Conservation (phyloP, 1,139 yeast species). For the Starmera stellimalicola region DNA sequence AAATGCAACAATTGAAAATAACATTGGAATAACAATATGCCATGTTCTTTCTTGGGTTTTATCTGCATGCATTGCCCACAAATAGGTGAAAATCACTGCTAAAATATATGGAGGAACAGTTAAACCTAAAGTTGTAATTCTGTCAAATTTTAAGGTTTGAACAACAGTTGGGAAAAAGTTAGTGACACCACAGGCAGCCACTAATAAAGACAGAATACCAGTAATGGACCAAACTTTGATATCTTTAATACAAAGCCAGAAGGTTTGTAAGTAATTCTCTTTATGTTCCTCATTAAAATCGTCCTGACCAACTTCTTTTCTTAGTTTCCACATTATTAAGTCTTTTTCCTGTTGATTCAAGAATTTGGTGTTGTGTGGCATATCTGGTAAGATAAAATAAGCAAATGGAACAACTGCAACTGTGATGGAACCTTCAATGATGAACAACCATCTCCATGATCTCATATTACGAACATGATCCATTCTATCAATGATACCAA, state of each 20-base stretch:
- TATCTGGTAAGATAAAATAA: conserved; percentile 46
- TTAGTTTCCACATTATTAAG: conserved; percentile 45
- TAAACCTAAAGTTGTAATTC: conserved; percentile 41
- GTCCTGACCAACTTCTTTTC: conserved; percentile 42
- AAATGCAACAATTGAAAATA: conserved; percentile 37
- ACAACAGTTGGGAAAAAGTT: conserved; percentile 57
- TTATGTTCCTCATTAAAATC: conserved; percentile 36
- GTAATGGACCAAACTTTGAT: conserved; percentile 38
- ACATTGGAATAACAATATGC: conserved; percentile 39
- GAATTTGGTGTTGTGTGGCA: conserved; percentile 46
- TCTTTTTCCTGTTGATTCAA: conserved; percentile 37
- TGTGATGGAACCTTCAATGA: conserved; percentile 50
- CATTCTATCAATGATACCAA: conserved; percentile 31
- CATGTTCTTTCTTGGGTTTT: conserved; percentile 46
- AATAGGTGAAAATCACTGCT: conserved; percentile 42
- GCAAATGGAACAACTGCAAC: conserved; percentile 42
- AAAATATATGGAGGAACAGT: conserved; percentile 54
- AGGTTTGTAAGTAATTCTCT: conserved; percentile 29
- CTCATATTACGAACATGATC: conserved; percentile 27
- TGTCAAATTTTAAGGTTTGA: conserved; percentile 39
- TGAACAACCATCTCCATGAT: conserved; percentile 56
- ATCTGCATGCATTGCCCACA: conserved; percentile 52
- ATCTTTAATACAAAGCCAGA: conserved; percentile 33
- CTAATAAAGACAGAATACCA: conserved; percentile 37
- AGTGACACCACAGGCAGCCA: conserved; percentile 50